Evolutionary conservation across 495 filamentous ascomycete genomes (phyloP), one percentile per base, ranked within the genome.

Genomic region (Trichoderma virens): DNA sequence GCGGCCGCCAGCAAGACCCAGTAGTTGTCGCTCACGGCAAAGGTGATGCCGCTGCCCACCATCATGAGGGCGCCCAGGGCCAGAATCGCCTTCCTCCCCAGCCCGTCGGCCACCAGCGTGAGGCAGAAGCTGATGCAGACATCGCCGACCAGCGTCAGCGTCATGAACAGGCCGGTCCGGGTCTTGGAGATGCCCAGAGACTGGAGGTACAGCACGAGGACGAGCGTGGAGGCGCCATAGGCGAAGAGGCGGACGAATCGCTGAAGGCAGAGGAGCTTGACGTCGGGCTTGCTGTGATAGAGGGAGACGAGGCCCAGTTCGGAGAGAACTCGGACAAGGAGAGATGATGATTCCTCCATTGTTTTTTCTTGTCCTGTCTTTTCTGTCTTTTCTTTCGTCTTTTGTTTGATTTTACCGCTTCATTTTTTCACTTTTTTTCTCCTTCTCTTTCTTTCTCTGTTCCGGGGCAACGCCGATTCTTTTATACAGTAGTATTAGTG

Each of bases 91-190:
- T 86, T 85, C 61, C 91, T 80, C 13, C 91, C 91, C 61, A 92
- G 72, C 1, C 79, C 73, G 77, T 95, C 91, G 3, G 91, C 90
- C 64, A 89, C 84, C 2, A 91, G 75, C 0, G 91, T 92, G 28
- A 96, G 79, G 28, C 88, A 69, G 23, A 92, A 85, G 61, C 90
- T 91, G 64, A 95, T 87, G 30, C 86, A 67, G 2, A 90, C 87
- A 77, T 96, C 92, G 31, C 92, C 91, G 20, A 90, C 75, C 62
- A 95, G 75, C 0, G 92, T 96, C 59, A 93, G 74, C 4, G 89
- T 92, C 90, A 96, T 96, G 73, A 96, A 94, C 5, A 92, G 78
- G 18, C 92, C 92, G 51, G 90, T 92, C n/a, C 78, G 78, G n/a
- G 84, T 79, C 68, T 90, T 85, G 0, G 88, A 81, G 66, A 87